Conservation (phyloP, 1,284 basidiomycete genomes). For the Singerocomus inundabilis region DNA sequence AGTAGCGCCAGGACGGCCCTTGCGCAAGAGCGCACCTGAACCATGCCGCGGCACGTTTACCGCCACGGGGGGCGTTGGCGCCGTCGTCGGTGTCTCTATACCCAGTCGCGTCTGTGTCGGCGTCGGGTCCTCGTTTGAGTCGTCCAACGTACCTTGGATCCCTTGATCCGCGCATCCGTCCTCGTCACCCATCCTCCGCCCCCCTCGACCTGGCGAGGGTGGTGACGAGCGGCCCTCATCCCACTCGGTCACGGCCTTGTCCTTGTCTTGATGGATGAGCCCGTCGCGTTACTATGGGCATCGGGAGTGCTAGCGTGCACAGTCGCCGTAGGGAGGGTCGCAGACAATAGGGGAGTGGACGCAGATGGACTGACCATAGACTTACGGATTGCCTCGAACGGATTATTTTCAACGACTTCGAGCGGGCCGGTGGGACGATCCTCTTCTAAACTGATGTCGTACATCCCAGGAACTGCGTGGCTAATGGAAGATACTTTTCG, state of each 20-base stretch:
- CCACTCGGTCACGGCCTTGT: constrained; percentile 7
- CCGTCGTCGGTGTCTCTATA: not conserved
- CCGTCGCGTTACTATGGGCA: not conserved
- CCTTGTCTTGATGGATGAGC: constrained; percentile 9
- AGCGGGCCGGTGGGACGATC: constrained; percentile 35
- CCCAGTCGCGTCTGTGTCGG: not conserved
- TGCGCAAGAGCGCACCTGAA: constrained; percentile 26
- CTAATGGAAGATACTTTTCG: constrained; percentile 3
- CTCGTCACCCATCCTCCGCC: constrained; percentile 29
- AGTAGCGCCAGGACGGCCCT: constrained; percentile 19
- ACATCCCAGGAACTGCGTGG: not conserved
- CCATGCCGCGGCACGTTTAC: not conserved
- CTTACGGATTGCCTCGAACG: constrained; percentile 38
- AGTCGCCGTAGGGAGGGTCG: not conserved
- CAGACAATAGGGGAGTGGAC: not conserved
- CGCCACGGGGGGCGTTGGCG: not conserved
- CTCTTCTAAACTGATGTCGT: constrained; percentile 35
- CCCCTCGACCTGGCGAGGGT: not conserved
- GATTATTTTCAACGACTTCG: constrained; percentile 59
- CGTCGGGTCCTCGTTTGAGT: constrained; percentile 17
- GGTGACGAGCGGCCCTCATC: constrained; percentile 9
- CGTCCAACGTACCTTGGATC: not conserved
- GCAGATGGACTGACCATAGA: constrained; percentile 9
- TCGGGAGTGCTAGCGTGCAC: constrained; percentile 3
- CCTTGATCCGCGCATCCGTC: constrained; percentile 26